Percentiles rank a stretch among this genome's conserved stretches.
phyloP scores from a whole-genome alignment of 75 land plant species.

The Ceratopteris richardii region DNA sequence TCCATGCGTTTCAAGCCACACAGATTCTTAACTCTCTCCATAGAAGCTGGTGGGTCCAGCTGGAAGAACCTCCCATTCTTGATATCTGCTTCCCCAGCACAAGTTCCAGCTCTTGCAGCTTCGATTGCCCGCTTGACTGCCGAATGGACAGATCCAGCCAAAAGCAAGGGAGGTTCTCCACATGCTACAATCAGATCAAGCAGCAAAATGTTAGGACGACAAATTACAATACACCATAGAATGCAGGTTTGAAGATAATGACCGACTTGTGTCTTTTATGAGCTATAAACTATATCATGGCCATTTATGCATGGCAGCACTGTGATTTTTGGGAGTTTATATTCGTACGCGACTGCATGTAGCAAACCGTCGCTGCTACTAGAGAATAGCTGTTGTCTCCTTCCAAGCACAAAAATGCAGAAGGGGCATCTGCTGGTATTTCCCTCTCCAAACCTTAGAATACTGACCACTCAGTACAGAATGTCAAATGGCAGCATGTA shows the following conservation, averaged over 20 bases:
- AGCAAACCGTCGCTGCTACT: too few species aligned
- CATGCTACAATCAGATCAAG: slow-evolving; percentile 34
- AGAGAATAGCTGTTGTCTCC: too few species aligned
- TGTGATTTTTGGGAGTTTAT: too few species aligned
- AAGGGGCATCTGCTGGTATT: too few species aligned
- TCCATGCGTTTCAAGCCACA: slow-evolving; percentile 75
- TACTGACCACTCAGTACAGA: too few species aligned
- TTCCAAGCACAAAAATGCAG: too few species aligned
- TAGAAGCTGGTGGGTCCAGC: slow-evolving; percentile 64
- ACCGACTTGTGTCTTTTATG: neutral
- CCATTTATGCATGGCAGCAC: too few species aligned
- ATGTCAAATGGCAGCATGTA: too few species aligned
- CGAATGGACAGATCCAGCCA: slow-evolving; percentile 67
- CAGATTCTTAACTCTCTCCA: slow-evolving; percentile 58
- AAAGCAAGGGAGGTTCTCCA: slow-evolving; percentile 81
- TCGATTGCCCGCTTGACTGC: slow-evolving; percentile 59
- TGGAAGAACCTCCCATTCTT: slow-evolving; percentile 21
- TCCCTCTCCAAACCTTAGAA: too few species aligned
- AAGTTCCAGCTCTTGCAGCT: slow-evolving; percentile 41
- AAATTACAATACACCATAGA: neutral
- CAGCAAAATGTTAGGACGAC: neutral
- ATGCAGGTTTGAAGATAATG: neutral
- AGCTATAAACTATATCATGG: too few species aligned
- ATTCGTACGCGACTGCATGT: too few species aligned
- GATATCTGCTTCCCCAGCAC: neutral